These are phyloP conservation scores for Sarcocystis neurona DNA, from an alignment of 169 alveolate species.

Conservation along the genomic window DNA sequence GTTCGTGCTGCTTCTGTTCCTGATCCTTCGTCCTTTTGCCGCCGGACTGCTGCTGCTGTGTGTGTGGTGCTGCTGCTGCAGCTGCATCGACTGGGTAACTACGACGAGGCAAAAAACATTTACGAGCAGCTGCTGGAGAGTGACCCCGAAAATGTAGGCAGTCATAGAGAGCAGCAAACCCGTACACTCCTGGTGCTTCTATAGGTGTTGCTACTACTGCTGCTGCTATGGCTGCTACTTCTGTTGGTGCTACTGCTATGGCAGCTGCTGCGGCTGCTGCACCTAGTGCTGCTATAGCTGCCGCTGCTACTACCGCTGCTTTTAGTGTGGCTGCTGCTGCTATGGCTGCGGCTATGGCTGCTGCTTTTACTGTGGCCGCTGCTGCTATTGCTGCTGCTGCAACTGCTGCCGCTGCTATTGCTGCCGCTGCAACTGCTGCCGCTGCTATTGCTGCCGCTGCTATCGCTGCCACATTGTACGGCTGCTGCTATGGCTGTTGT, in stretches of 20 bases:
- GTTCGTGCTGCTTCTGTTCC: too few species aligned
- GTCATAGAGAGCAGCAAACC: too few species aligned
- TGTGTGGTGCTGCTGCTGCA: too few species aligned
- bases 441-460: neutral
- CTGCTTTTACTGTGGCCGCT: neutral
- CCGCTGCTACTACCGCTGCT: neutral
- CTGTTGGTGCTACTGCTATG: too few species aligned
- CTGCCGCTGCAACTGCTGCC: slow-evolving; percentile 21
- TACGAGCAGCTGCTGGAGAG: slow-evolving; percentile 20
- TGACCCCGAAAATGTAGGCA: slow-evolving; percentile 15
- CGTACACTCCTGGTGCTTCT: too few species aligned
- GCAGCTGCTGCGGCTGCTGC: too few species aligned
- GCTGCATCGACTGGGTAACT: slow-evolving; percentile 10
- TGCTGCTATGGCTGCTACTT: slow-evolving; percentile 40
- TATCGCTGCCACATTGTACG: neutral
- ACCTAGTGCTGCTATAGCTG: too few species aligned
- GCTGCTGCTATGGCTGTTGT: neutral
- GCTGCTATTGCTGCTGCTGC: neutral
- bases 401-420: neutral
- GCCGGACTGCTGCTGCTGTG: too few species aligned
- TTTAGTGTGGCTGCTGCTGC: slow-evolving; percentile 31
- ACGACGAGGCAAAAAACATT: neutral
- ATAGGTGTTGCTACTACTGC: slow-evolving; percentile 12
- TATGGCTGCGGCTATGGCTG: neutral
- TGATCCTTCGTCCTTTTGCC: too few species aligned